Evolutionary conservation across 257 asterid genomes (phyloP).

Genomic region (Nicotiana obtusifolia): DNA sequence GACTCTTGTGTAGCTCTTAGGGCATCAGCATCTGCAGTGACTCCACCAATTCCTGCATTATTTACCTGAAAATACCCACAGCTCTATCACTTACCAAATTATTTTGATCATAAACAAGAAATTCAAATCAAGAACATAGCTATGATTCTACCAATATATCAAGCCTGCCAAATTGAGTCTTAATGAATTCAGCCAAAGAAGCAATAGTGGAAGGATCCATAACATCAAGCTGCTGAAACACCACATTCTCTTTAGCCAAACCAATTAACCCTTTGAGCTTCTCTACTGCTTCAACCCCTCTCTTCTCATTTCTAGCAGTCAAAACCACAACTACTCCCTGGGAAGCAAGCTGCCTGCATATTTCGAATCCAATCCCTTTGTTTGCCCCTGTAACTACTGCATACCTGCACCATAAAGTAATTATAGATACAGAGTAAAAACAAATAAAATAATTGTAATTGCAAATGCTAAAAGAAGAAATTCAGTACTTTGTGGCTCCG

Average conservation of each 20-base stretch:
- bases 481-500: not conserved
- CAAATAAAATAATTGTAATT: not conserved
- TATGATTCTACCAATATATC: conserved; percentile 18
- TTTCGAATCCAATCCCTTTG: conserved; percentile 55
- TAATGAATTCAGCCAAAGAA: conserved; percentile 36
- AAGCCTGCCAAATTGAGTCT: conserved; percentile 22
- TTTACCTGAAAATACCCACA: conserved; percentile 29
- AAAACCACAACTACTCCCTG: conserved; percentile 40
- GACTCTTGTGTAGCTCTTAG: not conserved
- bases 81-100: not conserved
- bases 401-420: conserved; percentile 12
- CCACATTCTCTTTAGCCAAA: conserved; percentile 13
- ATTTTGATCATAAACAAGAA: not conserved
- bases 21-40: conserved; percentile 21
- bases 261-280: conserved; percentile 21
- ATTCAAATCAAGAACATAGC: not conserved
- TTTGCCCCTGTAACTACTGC: conserved; percentile 60
- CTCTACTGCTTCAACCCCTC: conserved; percentile 47
- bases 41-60: conserved; percentile 44
- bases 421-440: not conserved
- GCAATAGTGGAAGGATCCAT: conserved; percentile 24
- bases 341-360: conserved; percentile 46
- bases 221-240: conserved; percentile 58
- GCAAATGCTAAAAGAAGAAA: not conserved
- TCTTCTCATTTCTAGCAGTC: conserved; percentile 48